Evolutionary conservation across 2,329 filamentous ascomycete species (phyloP), one percentile per base, ranked within the genome.

Genomic region (Trichoderma koningii): DNA sequence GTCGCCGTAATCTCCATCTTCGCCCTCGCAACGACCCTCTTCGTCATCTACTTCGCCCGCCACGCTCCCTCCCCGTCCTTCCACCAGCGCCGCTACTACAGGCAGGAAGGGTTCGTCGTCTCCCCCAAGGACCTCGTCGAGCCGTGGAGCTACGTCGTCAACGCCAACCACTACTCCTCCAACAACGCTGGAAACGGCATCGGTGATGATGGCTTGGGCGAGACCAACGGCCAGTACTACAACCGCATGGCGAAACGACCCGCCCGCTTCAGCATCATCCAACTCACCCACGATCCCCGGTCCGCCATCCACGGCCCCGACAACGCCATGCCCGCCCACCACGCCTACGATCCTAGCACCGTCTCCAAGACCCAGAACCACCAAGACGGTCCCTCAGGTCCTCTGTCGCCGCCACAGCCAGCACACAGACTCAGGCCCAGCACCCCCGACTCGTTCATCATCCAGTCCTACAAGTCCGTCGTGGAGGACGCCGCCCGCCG

Each of bases 21-120:
- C 3, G 41, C 82, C 6, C 76, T 80, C 0, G 78, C 76, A 2
- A 68, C 74, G 0, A 77, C 72, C 2, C 75, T 87, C 1, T 80
- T 86, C 57, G 69, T 77, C 59, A 67, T 85, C 1, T 81, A 86
- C 73, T 82, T 80, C 69, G 78, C 80, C 7, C 77, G 76, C 21
- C 78, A 83, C 67, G 76, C 76, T 48, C 71, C 71, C 21, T 74
- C 74, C 44, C 69, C 73, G 6, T 69, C 71, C 15, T 41, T 53
- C 45, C 44, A 70, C 38, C 28, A 62, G 19, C n/a, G 51, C 44
- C 28, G 67, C 59, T 67, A 64, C 50, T 60, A 69, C 38, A 57
- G 64, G 23, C 63, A 66, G 41, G 48, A 69, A 5, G 21, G 21
- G 3, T 55, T 57, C 21, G 44, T 66, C 42, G 44, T 66, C 42